Base-by-base conservation (phyloP, 108 stramenopile species). In the Aurantiochytrium sp. region DNA sequence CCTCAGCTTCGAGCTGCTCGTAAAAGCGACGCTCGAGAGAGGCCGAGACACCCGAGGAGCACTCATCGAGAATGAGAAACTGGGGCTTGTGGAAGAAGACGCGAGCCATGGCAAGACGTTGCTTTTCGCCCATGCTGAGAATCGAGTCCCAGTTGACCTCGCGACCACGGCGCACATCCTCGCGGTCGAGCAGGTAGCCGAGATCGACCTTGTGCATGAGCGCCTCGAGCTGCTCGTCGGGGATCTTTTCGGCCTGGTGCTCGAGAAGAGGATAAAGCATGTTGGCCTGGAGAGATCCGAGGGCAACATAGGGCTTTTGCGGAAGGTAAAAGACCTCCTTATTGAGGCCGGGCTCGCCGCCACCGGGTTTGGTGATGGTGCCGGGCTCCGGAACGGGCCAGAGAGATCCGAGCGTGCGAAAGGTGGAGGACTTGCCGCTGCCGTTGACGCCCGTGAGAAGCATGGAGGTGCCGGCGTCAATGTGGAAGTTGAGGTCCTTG, bases 361-460 rank as follows among this genome's bases (percentile, higher is more conserved):
- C 29, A 23, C 76, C 76, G 4, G 91, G 91, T 28, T 90, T 90
- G 49, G 76, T 35, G 72, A 92, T 60, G 8, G 55, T 58, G 55
- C 91, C 91, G 4, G 90, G 49, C 28, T 83, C 91, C 5, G 5
- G n/a, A 16, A 92, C n/a, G 4, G 91, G 91, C 91, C 91, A 92
- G 51, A 92, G 91, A 6, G 91, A 91, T 6, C 89, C 91, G 43
- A 92, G 89, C 35, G 88, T 55, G 18, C 91, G 83, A 69, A 92
- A 92, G 28, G 91, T 43, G 87, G 88, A 89, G 21, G 87, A 88
- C 64, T 92, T 92, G 16, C 91, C 91, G 8, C 89, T 89, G 1
- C 91, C 91, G 89, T 92, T 92, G 29, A 91, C 91, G 43, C 91
- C 91, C 5, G 89, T 91, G 21, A 92, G 47, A 6, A 92, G 53